Evolutionary conservation across 2,329 filamentous ascomycete genomes (phyloP).

Genomic region (Scleromitrula shiraiana): DNA sequence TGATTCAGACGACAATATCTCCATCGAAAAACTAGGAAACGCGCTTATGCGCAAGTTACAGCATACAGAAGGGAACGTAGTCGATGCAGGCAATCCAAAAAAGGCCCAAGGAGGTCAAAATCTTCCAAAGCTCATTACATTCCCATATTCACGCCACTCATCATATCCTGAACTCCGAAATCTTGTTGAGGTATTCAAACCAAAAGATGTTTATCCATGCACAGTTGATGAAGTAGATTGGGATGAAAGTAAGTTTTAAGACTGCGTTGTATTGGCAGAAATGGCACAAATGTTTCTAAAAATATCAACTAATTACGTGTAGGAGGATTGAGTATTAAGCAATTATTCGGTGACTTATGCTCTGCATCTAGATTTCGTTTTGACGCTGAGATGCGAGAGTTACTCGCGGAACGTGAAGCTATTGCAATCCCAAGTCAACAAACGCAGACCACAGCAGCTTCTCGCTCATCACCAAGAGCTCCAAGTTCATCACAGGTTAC

Average conservation of each 20-base stretch:
- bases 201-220: conserved; percentile 74
- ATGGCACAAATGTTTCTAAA: background rate
- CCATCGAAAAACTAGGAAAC: conserved; percentile 17
- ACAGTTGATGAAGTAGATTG: conserved; percentile 60
- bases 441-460: background rate
- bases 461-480: background rate
- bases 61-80: conserved; percentile 6
- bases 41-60: conserved; percentile 19
- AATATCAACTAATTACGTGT: background rate
- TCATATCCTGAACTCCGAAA: conserved; percentile 73
- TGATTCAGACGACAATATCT: conserved; percentile 16
- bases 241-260: conserved; percentile 37
- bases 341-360: conserved; percentile 65
- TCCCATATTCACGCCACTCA: conserved; percentile 86
- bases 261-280: background rate
- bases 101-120: background rate
- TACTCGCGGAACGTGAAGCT: background rate
- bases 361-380: conserved; percentile 52
- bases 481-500: background rate
- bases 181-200: conserved; percentile 59
- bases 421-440: background rate
- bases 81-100: background rate
- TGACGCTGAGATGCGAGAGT: conserved; percentile 50
- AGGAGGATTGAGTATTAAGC: conserved; percentile 50
- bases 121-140: conserved; percentile 40